phyloP scores from a whole-genome alignment of 2,329 filamentous ascomycete genomes.

The Ceratocystiopsis sp. region DNA sequence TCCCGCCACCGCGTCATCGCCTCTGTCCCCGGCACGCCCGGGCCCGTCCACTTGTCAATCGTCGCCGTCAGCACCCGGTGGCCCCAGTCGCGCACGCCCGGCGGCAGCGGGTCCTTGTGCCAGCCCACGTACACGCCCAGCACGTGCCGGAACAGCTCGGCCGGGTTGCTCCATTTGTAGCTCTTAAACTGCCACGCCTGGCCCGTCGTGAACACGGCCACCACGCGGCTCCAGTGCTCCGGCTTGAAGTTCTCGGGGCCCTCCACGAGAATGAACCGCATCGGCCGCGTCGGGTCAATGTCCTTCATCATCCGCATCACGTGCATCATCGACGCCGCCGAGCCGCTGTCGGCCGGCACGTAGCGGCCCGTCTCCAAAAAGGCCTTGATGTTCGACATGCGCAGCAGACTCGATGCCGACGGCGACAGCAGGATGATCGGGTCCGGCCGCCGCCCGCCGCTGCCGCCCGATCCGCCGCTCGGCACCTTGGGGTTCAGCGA shows the following conservation, averaged over 20 bases:
- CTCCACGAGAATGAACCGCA: conserved; percentile 92
- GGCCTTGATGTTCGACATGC: conserved; percentile 87
- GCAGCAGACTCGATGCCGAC: conserved; percentile 83
- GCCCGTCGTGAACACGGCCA: conserved; percentile 92
- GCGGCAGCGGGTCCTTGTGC: conserved; percentile 66
- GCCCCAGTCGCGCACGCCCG: conserved; percentile 69
- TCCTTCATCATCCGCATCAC: conserved; percentile 60
- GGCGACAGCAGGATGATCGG: conserved; percentile 96
- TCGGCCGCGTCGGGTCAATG: conserved; percentile 52
- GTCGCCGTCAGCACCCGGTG: conserved; percentile 61
- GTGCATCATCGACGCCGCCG: conserved; percentile 65
- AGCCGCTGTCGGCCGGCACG: conserved; percentile 51
- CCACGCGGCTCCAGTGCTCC: conserved; percentile 90
- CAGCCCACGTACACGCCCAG: conserved; percentile 82
- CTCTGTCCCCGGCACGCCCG: conserved; percentile 26
- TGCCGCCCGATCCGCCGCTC: neutral
- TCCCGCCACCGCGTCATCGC: conserved; percentile 55
- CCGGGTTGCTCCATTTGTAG: conserved; percentile 86
- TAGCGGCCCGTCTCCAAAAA: conserved; percentile 82
- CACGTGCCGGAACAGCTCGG: conserved; percentile 78
- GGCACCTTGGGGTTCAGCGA: conserved; percentile 31
- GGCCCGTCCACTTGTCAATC: conserved; percentile 68
- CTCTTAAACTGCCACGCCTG: conserved; percentile 98
- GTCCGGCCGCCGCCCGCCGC: conserved; percentile 36
- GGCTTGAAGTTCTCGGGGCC: conserved; percentile 89